These are phyloP conservation scores for Curvularia lunata DNA, from an alignment of 2,329 filamentous ascomycete genomes.

Conservation along the genomic window DNA sequence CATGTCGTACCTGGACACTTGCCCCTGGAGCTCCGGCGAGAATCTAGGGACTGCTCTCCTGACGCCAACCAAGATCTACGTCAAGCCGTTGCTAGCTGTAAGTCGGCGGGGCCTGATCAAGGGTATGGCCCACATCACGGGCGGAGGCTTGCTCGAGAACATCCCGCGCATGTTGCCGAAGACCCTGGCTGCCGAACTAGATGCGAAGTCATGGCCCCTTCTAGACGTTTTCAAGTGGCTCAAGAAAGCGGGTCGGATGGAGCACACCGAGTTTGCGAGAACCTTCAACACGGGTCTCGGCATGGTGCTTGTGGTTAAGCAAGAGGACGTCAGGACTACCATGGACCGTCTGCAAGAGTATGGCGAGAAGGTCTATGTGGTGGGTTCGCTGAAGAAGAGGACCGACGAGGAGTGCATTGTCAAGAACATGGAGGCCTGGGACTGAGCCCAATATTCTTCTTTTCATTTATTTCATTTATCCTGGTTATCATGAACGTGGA, in stretches of 20 bases:
- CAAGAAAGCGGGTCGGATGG: conserved; percentile 73
- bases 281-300: conserved; percentile 96
- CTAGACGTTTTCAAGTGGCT: conserved; percentile 88
- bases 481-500: neutral
- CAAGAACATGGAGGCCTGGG: conserved; percentile 62
- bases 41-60: conserved; percentile 79
- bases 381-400: conserved; percentile 73
- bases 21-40: conserved; percentile 73
- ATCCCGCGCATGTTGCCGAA: conserved; percentile 90
- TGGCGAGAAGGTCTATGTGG: conserved; percentile 77
- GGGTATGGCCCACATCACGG: conserved; percentile 96
- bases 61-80: conserved; percentile 92
- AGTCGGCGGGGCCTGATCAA: conserved; percentile 71
- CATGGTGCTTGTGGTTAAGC: conserved; percentile 85
- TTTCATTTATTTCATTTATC: neutral
- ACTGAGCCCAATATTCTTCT: conserved; percentile 26
- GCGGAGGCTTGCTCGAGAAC: conserved; percentile 91
- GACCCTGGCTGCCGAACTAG: conserved; percentile 78
- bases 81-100: conserved; percentile 76
- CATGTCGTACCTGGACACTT: conserved; percentile 72
- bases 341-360: conserved; percentile 65
- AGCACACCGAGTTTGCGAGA: conserved; percentile 79
- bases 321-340: conserved; percentile 67
- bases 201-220: conserved; percentile 76
- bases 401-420: conserved; percentile 64